phyloP scores from a whole-genome alignment of 306 rosid genomes.

The Citrullus colocynthis region DNA sequence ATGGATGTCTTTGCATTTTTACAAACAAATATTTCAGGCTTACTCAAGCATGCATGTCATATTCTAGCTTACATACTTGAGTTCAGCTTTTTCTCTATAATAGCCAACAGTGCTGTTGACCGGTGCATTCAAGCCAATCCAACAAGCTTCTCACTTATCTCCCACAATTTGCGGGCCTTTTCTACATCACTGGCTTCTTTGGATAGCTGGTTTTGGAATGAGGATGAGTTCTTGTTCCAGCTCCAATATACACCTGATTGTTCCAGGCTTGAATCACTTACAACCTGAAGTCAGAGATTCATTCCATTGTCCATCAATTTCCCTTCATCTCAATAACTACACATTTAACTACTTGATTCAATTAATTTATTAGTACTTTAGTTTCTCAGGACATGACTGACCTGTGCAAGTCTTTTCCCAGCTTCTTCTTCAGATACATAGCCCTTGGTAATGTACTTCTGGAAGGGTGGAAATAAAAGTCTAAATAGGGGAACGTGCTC shows the following conservation, averaged over 20 bases:
- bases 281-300: constrained; percentile 44
- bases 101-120: not conserved
- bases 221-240: constrained; percentile 85
- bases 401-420: constrained; percentile 98
- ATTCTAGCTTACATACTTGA: not conserved
- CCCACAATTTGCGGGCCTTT: constrained; percentile 93
- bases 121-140: constrained; percentile 51
- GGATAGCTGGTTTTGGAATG: constrained; percentile 82
- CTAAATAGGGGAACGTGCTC: constrained; percentile 93
- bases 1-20: not conserved
- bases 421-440: constrained; percentile 85
- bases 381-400: constrained; percentile 12
- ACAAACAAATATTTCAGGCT: not conserved
- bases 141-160: constrained; percentile 81
- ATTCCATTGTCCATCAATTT: not conserved
- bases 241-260: constrained; percentile 99
- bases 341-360: not conserved
- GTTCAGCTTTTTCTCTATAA: not conserved
- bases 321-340: not conserved
- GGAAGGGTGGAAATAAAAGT: constrained; percentile 88
- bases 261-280: constrained; percentile 74
- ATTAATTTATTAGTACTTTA: not conserved
- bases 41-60: not conserved
- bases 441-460: constrained; percentile 90
- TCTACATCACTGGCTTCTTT: constrained; percentile 72